Evolutionary conservation across 2,329 filamentous ascomycete genomes (phyloP).

Genomic region (Samsoniella hepiali): DNA sequence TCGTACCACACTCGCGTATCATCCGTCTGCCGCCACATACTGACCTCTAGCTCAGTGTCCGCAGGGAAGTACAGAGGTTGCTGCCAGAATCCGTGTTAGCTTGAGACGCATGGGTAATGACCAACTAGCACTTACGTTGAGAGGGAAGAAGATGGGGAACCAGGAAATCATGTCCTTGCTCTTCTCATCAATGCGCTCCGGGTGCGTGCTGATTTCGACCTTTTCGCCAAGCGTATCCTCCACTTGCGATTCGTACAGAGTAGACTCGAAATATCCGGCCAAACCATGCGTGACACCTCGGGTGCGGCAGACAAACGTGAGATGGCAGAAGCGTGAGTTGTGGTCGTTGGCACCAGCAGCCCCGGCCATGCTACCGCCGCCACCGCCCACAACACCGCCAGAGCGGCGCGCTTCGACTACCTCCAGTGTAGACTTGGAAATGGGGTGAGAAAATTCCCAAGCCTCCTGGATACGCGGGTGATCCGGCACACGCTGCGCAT

Average conservation of each 20-base stretch:
- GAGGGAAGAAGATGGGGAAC: slow-evolving; percentile 97
- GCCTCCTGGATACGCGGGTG: slow-evolving; percentile 66
- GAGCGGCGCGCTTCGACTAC: slow-evolving; percentile 55
- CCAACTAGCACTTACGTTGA: slow-evolving; percentile 63
- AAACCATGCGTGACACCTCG: slow-evolving; percentile 86
- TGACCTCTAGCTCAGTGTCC: slow-evolving; percentile 79
- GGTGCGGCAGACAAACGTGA: slow-evolving; percentile 74
- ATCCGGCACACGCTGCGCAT: slow-evolving; percentile 61
- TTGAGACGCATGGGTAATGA: neutral
- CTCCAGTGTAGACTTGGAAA: slow-evolving; percentile 57
- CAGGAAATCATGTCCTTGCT: slow-evolving; percentile 98
- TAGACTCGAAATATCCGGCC: slow-evolving; percentile 93
- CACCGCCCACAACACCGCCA: slow-evolving; percentile 63
- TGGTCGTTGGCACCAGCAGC: slow-evolving; percentile 85
- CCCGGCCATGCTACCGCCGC: slow-evolving; percentile 69
- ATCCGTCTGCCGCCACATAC: slow-evolving; percentile 95
- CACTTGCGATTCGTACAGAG: slow-evolving; percentile 68
- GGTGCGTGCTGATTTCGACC: slow-evolving; percentile 88
- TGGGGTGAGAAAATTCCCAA: slow-evolving; percentile 78
- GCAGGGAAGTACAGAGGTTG: slow-evolving; percentile 82
- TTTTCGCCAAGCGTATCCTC: slow-evolving; percentile 41
- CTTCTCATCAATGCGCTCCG: slow-evolving; percentile 86
- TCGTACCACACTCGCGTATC: slow-evolving; percentile 98
- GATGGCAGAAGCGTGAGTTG: slow-evolving; percentile 75
- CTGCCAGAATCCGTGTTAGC: slow-evolving; percentile 42